Base-by-base conservation (phyloP, 331 rosid species). In the Acacia concinna region DNA sequence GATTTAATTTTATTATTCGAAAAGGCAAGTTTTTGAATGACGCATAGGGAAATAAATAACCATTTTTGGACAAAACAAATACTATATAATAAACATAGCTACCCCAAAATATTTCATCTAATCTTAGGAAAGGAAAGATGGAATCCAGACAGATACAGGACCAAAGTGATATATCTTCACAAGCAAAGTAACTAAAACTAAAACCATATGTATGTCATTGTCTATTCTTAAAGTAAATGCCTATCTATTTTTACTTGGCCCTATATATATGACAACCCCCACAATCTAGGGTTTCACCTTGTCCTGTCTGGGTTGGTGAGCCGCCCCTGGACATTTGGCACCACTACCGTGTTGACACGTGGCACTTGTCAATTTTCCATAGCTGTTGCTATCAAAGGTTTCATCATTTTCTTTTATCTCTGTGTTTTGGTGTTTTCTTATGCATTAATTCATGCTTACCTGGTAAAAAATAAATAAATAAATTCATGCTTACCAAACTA, bases 241-340 rank as follows among this genome's bases (percentile, higher is more conserved):
- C 14, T 64, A 64, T 3, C 38, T 1, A 64, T 64, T 64, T 64
- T 64, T 64, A 18, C 44, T 32, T 17, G 15, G 41, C 68, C 30
- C 20, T 46, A 51, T 44, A 13, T 14, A 17, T 1, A 64, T 18
- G 27, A 18, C 15, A 11, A 4, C 35, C 66, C 68, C 38, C 4
- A 73, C 83, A 71, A 64, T 43, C 35, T 71, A 83, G 79, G 82
- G 62, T 75, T 60, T 41, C 56, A 21, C 25, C 37, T 69, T 41
- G 21, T 41, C 52, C 23, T 69, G 54, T 68, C 13, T 86, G 86
- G 82, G 83, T 51, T 83, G 88, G 90, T 87, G 90, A 82, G 92
- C 97, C 95, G 92, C 86, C 98, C 94, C 79, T 83, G 70, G 56
- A 84, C 85, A 90, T 68, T 82, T 90, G 88, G 84, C 87, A 80